Evolutionary conservation across 2,329 filamentous ascomycete genomes (phyloP), one percentile per base, ranked within the genome.

Genomic region (Hawksworthiomyces lignivorus): DNA sequence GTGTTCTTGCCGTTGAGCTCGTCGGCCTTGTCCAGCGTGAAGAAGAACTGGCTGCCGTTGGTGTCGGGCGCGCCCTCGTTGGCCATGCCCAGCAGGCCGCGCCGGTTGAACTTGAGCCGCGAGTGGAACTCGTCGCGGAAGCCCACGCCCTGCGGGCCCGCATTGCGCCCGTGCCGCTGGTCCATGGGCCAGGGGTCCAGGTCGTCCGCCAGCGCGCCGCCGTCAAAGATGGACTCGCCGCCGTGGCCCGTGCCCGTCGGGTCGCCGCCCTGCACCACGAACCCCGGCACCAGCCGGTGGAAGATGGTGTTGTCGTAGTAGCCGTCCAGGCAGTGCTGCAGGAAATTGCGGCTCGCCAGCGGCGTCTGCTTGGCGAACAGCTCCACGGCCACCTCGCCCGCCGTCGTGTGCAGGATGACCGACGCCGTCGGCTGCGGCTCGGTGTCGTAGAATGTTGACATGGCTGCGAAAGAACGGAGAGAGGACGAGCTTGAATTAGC

Each of bases 41-140:
- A 82, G 68, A 98, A 98, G 70, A 97, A 97, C 62, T 98, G 92
- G 61, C 87, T 95, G 26, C 87, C 86, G 65, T 97, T 97, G 41
- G 85, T 85, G 55, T 89, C 73, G 22, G 75, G 74, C 39, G 66
- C 68, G 34, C 88, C 82, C 47, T 85, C 83, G 62, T 97, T 97
- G 21, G 92, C 92, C 88, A 97, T 96, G n/a, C 86, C 92, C 53
- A 98, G 64, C 53, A 97, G 65, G 0, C 92, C 92, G 46, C 92
- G 75, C 36, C 92, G 74, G 54, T 94, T 97, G 70, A 92, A 97
- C 61, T 94, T 94, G 51, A 98, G 70, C 24, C 92, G 76, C 53
- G 83, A 87, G 62, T 97, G 90, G 51, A 96, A 84, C 60, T 98
- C 92, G 67, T 97, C 90, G 50, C 71, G 79, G 58, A 82, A 82